Evolutionary conservation across 768 basidiomycete genomes (phyloP), one percentile per base, ranked within the genome.

Genomic region (Lactarius hengduanensis): DNA sequence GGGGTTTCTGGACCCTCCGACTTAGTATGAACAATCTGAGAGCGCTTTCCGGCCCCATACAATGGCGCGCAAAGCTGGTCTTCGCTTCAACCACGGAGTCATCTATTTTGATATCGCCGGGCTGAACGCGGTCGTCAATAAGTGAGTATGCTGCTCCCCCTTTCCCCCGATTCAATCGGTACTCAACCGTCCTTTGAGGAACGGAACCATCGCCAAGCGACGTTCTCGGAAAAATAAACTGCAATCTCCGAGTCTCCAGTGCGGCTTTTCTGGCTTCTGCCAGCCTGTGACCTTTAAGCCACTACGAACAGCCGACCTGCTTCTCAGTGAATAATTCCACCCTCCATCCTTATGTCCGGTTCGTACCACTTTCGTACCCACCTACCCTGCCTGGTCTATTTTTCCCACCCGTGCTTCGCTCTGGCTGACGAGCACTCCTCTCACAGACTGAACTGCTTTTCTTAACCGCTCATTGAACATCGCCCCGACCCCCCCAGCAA

Each of bases 301-400:
- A 38, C 8, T n/a, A 89, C 94, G 94, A 56, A 95, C 88, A 54
- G 96, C 96, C n/a, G 96, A 98, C 72, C 82, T 96, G 61, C 79
- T 87, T 92, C 74, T 83, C 91, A 0, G 84, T 85, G 86, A 36
- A 78, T 94, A 71, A 80, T 80, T 40, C 90, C 89, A 68, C 85
- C 91, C 1, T 98, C 76, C 96, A 98, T 75, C 87, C 96, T 36
- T 97, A 94, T 74, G 87, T 98, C 63, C 84, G 95, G 93, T 93
- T 75, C 65, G 85, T 75, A 11, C 50, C 32, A 34, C 32, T 34
- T 34, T 34, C 32, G 32, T 34, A 9, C 8, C 32, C 32, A 9
- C 32, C 32, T 9, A 34, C 32, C 32, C 2, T 28, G 61, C 68
- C 4, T 6, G 45, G 9, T 22, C 26, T 45, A 30, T 36, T 32